Percentiles rank a stretch among this genome's conserved stretches.
Conservation (phyloP, 257 asterid genomes). For the Fraxinus anomala region DNA sequence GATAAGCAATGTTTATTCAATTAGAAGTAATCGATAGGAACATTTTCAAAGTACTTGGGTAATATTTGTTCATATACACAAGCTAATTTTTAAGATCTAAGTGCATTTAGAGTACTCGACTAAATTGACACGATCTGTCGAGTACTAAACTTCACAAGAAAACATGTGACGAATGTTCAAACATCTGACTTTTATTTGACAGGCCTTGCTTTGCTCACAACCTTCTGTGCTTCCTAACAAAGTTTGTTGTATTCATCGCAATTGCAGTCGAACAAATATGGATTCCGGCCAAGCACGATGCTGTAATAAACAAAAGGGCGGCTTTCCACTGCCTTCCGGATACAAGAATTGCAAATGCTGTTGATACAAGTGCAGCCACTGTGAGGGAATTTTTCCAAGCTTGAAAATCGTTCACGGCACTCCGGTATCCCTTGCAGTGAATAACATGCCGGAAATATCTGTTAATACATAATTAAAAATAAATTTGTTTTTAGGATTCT, state of each 20-base stretch:
- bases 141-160: too few species aligned
- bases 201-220: conserved; percentile 27
- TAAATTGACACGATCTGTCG: too few species aligned
- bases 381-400: conserved; percentile 64
- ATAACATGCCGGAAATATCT: conserved; percentile 77
- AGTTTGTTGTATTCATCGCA: conserved; percentile 69
- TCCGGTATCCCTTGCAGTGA: conserved; percentile 70
- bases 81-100: too few species aligned
- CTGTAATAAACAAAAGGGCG: conserved; percentile 49
- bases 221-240: conserved; percentile 85
- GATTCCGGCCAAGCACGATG: conserved; percentile 65
- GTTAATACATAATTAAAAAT: conserved; percentile 21
- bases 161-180: too few species aligned
- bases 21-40: too few species aligned
- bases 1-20: too few species aligned
- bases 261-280: conserved; percentile 57
- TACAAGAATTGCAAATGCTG: conserved; percentile 72
- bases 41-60: too few species aligned
- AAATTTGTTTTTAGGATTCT: too few species aligned
- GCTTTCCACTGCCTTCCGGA: conserved; percentile 83
- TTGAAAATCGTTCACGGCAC: conserved; percentile 45
- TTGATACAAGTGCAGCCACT: conserved; percentile 53
- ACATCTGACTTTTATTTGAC: too few species aligned
- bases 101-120: too few species aligned
- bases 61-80: too few species aligned